Evolutionary conservation across 805 yeast species (phyloP).

Genomic region (Scheffersomyces lignosus): DNA sequence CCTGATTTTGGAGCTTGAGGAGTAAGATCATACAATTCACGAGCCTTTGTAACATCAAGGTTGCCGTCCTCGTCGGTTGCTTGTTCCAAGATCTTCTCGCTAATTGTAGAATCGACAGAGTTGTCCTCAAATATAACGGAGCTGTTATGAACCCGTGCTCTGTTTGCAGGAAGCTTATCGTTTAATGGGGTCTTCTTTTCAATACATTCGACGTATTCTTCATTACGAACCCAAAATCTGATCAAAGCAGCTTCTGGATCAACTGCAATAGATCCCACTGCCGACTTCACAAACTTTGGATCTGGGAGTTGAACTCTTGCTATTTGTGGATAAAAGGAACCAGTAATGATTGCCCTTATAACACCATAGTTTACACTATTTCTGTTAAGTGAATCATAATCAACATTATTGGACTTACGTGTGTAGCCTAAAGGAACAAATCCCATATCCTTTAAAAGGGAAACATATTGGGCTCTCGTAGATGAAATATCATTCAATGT

Average conservation of each 20-base stretch:
- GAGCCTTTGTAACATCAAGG: slow-evolving; percentile 31
- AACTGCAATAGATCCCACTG: slow-evolving; percentile 79
- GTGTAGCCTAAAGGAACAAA: slow-evolving; percentile 61
- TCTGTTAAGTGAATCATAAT: slow-evolving; percentile 40
- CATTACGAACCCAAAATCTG: slow-evolving; percentile 72
- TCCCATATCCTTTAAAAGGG: slow-evolving; percentile 75
- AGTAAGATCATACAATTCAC: slow-evolving; percentile 38
- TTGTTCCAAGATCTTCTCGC: slow-evolving; percentile 10
- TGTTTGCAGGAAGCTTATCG: slow-evolving; percentile 49
- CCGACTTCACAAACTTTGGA: slow-evolving; percentile 65
- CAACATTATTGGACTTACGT: slow-evolving; percentile 9
- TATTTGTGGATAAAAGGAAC: slow-evolving; percentile 79
- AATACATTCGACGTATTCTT: slow-evolving; percentile 37
- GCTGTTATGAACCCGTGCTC: slow-evolving; percentile 87
- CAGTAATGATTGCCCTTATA: slow-evolving; percentile 68
- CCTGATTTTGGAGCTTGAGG: slow-evolving; percentile 35
- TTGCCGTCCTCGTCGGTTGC: slow-evolving; percentile 40
- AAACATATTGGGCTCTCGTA: slow-evolving; percentile 65
- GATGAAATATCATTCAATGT: slow-evolving; percentile 72
- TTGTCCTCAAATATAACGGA: slow-evolving; percentile 63
- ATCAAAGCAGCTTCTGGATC: slow-evolving; percentile 79
- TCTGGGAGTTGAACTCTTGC: slow-evolving; percentile 83
- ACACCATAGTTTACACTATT: slow-evolving; percentile 53
- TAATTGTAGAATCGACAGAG: slow-evolving; percentile 20
- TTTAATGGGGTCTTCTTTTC: slow-evolving; percentile 6